Conservation (phyloP, 2,329 filamentous ascomycete genomes). For the Sclerotinia borealis region DNA sequence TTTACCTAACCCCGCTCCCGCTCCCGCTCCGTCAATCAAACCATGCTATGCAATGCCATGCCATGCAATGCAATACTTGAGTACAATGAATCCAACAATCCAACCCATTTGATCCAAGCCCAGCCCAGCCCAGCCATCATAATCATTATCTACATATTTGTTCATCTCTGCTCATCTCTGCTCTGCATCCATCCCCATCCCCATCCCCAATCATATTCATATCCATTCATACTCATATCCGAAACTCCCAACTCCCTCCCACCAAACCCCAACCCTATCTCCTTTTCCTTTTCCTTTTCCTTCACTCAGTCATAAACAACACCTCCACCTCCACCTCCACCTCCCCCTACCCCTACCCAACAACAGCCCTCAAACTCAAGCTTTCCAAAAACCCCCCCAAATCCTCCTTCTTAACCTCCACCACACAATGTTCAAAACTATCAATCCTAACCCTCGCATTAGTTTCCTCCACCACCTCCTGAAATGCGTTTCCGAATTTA, state of each 20-base stretch:
- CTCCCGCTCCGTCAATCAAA: too few species aligned
- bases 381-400: conserved; percentile 84
- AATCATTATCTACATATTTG: conserved; percentile 6
- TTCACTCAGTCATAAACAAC: neutral
- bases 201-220: neutral
- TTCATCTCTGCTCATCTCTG: too few species aligned
- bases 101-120: neutral
- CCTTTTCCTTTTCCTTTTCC: neutral
- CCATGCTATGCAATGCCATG: neutral
- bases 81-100: neutral
- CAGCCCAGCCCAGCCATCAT: neutral
- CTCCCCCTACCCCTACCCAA: conserved; percentile 41
- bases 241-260: too few species aligned
- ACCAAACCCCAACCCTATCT: too few species aligned
- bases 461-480: conserved; percentile 89
- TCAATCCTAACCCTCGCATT: conserved; percentile 86
- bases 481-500: conserved; percentile 89
- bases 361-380: conserved; percentile 84
- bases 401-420: conserved; percentile 97
- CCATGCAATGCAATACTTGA: neutral
- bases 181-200: too few species aligned
- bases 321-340: too few species aligned
- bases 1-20: neutral
- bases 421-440: conserved; percentile 94
- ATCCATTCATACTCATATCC: neutral